Evolutionary conservation across 169 alveolate species (phyloP), one percentile per base, ranked within the genome.

Genomic region (Plasmodium gaboni): DNA sequence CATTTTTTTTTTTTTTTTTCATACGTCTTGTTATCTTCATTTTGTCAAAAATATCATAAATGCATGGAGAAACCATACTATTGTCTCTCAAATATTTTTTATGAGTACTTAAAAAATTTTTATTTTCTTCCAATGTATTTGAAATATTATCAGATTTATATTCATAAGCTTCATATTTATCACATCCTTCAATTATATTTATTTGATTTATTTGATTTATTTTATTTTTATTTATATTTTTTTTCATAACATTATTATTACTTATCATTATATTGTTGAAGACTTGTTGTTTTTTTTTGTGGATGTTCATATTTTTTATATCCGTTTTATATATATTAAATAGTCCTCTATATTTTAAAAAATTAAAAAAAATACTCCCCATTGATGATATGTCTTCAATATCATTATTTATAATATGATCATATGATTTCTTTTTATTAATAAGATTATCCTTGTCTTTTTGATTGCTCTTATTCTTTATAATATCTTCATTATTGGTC

Each of bases 301-400:
- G 76, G 13, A 76, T 48, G 12, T 76, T 53, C 24, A 63, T 17
- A 55, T 55, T 22, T 28, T 76, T 55, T 60, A 80, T 28, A 48
- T 80, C 90, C 26, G 17, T 71, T 68, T 80, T 53, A 69, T 80
- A 80, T 42, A 50, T 80, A 26, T 80, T 80, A 68, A 80, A 80
- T 13, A 80, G 15, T 10, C 73, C 69, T 80, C 50, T 59, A 26
- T 80, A 68, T 68, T 80, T 80, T 42, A 80, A 53, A 80, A 80
- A 80, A 17, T 80, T 80, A 9, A 42, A 42, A 15, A 67, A 80
- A 51, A 80, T 65, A 38, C 10, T 38, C 7, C 9, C 46, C 10
- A 38, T 38, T 5, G 5, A 38, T 38, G 10, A 38, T 28, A 63
- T 55, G 26, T 68, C 32, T 42, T 80, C 85, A 6, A 6, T 60